A percentile compares a stretch with the other conserved stretches of the same genome.
These are phyloP conservation scores for Zea mays DNA, from an alignment of 176 grass and related monocot species.

Conservation along the genomic window DNA sequence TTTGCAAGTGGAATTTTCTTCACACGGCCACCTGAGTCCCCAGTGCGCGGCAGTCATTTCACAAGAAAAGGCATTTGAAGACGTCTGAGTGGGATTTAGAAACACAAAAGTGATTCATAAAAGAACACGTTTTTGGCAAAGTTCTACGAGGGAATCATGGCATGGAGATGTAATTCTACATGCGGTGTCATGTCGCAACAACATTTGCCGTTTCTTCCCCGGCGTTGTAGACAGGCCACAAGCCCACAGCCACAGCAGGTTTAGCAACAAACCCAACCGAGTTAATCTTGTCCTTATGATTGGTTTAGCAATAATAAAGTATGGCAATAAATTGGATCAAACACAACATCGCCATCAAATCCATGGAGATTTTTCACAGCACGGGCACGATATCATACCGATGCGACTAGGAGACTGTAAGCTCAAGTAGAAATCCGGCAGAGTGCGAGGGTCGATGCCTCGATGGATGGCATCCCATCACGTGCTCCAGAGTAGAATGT, in stretches of 20 bases:
- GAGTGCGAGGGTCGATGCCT: neutral
- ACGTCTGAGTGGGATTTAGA: neutral
- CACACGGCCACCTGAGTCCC: neutral
- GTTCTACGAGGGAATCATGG: conserved; percentile 12
- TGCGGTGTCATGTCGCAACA: conserved; percentile 12
- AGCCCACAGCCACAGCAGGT: neutral
- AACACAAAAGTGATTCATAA: neutral
- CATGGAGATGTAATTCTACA: conserved; percentile 16
- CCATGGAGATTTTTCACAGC: neutral
- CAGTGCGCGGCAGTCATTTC: conserved; percentile 24
- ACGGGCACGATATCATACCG: no score
- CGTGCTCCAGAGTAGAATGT: no score
- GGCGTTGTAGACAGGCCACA: neutral
- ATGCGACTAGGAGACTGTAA: neutral
- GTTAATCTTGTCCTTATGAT: neutral
- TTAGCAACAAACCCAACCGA: neutral
- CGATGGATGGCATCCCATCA: no score
- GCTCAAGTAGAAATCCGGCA: neutral
- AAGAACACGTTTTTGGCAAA: neutral
- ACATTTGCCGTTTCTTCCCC: neutral
- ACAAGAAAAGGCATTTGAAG: neutral
- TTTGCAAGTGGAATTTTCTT: neutral
- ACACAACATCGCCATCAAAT: neutral
- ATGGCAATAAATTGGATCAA: neutral
- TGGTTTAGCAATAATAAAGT: neutral